These are phyloP conservation scores for Pterocarpus santalinus DNA, from an alignment of 306 rosid genomes.

Conservation along the genomic window DNA sequence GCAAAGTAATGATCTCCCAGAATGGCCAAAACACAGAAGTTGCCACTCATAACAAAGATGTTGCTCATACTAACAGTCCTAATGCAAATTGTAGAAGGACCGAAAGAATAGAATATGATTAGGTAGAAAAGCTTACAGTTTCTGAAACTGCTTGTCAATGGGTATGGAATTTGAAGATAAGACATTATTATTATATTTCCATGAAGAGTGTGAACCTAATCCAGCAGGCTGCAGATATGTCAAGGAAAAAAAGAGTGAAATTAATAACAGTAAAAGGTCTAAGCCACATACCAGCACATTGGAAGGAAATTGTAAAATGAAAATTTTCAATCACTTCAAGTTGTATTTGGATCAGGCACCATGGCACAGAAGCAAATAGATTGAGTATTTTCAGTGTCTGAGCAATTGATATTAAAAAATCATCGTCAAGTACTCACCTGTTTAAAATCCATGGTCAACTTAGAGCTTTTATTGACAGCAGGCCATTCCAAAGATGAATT, in stretches of 20 bases:
- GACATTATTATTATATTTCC: constrained; percentile 62
- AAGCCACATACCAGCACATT: constrained; percentile 36
- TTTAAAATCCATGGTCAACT: constrained; percentile 49
- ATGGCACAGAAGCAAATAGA: constrained; percentile 4
- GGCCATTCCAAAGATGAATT: constrained; percentile 66
- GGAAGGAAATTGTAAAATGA: constrained; percentile 17
- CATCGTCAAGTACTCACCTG: constrained; percentile 59
- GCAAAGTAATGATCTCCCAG: constrained; percentile 26
- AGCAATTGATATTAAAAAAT: constrained; percentile 17
- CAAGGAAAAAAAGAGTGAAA: constrained; percentile 9
- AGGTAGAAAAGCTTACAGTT: constrained; percentile 70
- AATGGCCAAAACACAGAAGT: constrained; percentile 38
- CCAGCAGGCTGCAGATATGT: constrained; percentile 64
- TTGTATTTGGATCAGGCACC: constrained; percentile 30
- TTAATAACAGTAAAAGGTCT: constrained; percentile 20
- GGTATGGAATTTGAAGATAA: constrained; percentile 59
- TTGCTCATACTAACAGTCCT: constrained; percentile 19
- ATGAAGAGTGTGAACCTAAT: constrained; percentile 66
- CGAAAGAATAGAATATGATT: constrained; percentile 33
- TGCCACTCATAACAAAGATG: constrained; percentile 16
- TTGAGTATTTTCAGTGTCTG: constrained; percentile 17
- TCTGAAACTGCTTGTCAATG: constrained; percentile 77
- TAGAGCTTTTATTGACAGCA: constrained; percentile 55
- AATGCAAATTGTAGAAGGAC: constrained; percentile 19
- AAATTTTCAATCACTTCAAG: constrained; percentile 23